A percentile compares a stretch with the other conserved stretches of the same genome.
Evolutionary conservation across 805 yeast genomes (phyloP).

Genomic region (Saturnispora saitoi): DNA sequence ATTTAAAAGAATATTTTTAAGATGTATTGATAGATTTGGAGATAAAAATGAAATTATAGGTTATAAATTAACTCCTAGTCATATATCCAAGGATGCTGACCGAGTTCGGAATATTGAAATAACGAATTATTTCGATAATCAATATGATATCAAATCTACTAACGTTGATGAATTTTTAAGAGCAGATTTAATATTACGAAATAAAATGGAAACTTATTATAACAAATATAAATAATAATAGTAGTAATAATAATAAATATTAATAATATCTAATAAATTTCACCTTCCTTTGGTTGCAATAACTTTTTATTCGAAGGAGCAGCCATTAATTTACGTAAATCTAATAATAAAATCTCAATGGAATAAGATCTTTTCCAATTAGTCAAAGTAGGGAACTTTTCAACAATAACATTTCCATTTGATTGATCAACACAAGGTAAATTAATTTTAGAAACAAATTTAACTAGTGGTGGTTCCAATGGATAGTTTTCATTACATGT

Average conservation of each 20-base stretch:
- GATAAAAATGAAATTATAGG: conserved; percentile 22
- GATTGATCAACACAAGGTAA: conserved; percentile 77
- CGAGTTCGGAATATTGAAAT: conserved; percentile 28
- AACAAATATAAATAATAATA: conserved; percentile 9
- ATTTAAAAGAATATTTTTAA: conserved; percentile 38
- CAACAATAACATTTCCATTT: conserved; percentile 47
- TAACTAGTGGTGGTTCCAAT: conserved; percentile 76
- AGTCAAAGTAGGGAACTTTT: conserved; percentile 56
- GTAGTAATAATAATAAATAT: too few species aligned
- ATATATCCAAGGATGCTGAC: conserved; percentile 8
- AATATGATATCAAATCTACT: conserved; percentile 14
- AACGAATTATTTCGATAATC: conserved; percentile 31
- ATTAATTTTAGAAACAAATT: conserved; percentile 76
- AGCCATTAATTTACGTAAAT: conserved; percentile 88
- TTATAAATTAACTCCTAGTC: conserved; percentile 22
- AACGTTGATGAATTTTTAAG: conserved; percentile 23
- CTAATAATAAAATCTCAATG: conserved; percentile 88
- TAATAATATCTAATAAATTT: conserved; percentile 35
- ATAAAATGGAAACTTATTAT: conserved; percentile 24
- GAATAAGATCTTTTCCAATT: conserved; percentile 87
- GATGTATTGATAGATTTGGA: conserved; percentile 29
- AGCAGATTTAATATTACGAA: conserved; percentile 26
- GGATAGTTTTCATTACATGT: conserved; percentile 84
- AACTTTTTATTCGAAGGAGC: conserved; percentile 71
- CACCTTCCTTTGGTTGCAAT: conserved; percentile 87